A percentile compares a stretch with the other conserved stretches of the same genome.
These are phyloP conservation scores for Plantago ovata DNA, from an alignment of 257 asterid genomes.

Conservation along the genomic window DNA sequence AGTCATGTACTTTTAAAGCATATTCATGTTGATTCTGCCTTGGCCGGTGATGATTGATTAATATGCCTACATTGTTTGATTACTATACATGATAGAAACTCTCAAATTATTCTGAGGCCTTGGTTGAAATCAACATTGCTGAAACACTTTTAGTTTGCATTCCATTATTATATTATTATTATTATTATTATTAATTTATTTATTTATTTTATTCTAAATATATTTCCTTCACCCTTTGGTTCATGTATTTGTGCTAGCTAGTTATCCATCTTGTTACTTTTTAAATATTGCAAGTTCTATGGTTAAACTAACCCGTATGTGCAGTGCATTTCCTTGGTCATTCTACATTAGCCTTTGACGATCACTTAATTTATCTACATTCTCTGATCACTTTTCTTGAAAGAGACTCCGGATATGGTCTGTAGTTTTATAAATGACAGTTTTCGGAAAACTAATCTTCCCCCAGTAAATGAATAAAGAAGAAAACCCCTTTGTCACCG, in stretches of 20 bases:
- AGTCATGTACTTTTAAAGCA: not conserved
- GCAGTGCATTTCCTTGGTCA: not conserved
- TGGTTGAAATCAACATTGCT: not conserved
- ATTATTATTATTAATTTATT: no score
- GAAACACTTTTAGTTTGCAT: not conserved
- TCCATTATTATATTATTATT: no score
- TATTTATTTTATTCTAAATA: no score
- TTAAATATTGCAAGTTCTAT: no score
- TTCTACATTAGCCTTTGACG: conserved; percentile 34
- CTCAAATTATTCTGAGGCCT: conserved; percentile 26
- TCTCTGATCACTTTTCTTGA: conserved; percentile 33
- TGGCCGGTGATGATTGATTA: conserved; percentile 24
- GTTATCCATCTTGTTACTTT: no score
- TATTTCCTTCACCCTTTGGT: no score
- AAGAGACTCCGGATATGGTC: not conserved
- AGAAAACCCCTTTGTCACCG: not conserved
- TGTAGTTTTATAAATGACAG: not conserved
- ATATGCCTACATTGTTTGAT: conserved; percentile 49
- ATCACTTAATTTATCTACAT: conserved; percentile 41
- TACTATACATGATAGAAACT: conserved; percentile 18
- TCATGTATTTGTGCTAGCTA: no score
- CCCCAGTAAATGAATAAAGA: not conserved
- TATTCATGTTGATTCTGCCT: conserved; percentile 11
- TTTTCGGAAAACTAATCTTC: not conserved
- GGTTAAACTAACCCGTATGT: no score